Percentiles rank a stretch among this genome's conserved stretches.
Conservation (phyloP, 169 alveolate species). For the Eimeria praecox region DNA sequence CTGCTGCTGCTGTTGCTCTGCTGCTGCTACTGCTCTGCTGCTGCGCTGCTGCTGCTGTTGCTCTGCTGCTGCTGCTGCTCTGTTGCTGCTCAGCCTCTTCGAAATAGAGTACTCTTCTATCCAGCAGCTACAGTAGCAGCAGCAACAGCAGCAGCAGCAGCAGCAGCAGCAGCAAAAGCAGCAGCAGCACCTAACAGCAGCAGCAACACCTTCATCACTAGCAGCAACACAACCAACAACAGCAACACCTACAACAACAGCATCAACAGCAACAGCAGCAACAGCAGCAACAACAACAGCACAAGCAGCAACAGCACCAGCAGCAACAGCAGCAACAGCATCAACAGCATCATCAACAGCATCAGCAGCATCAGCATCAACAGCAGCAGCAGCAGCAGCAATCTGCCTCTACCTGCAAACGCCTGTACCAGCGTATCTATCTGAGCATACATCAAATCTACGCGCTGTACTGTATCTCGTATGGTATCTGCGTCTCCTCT, state of each 20-base stretch:
- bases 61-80: too few species aligned
- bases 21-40: too few species aligned
- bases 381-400: not conserved
- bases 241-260: not conserved
- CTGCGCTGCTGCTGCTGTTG: too few species aligned
- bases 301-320: too few species aligned
- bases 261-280: not conserved
- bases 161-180: too few species aligned
- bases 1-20: too few species aligned
- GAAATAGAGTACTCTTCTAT: too few species aligned
- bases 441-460: constrained; percentile 79
- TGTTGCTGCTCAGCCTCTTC: too few species aligned
- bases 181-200: too few species aligned
- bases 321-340: not conserved
- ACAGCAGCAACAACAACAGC: too few species aligned
- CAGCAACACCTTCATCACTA: not conserved
- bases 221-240: not conserved
- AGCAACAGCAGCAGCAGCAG: too few species aligned
- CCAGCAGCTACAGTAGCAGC: too few species aligned
- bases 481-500: constrained; percentile 68
- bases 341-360: not conserved
- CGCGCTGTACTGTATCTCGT: constrained; percentile 66
- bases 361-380: not conserved
- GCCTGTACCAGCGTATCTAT: constrained; percentile 79
- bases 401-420: constrained; percentile 81